Base-by-base conservation (phyloP, 768 basidiomycete genomes). In the Favolaschia claudopus region DNA sequence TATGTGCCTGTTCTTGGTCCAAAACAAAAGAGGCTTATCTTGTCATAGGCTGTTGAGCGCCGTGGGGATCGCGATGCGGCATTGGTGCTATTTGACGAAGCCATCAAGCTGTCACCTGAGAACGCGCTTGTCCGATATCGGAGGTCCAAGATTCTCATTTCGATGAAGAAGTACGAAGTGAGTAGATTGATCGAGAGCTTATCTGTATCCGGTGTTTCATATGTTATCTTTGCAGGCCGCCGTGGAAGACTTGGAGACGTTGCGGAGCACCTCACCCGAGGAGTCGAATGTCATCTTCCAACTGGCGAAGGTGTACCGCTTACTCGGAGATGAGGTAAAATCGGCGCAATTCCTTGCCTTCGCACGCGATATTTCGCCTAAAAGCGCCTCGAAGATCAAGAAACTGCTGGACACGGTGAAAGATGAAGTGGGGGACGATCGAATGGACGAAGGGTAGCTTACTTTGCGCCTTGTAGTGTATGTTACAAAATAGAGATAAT, bases 231-330 rank as follows among this genome's bases (percentile, higher is more conserved):
- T 53, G 63, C 77, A 97, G 95, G 79, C 80, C 38, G 96, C 96
- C 19, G 83, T 94, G 39, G 73, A 82, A 59, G 93, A 95, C 72
- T 82, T 99, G 70, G 88, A 94, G 75, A 78, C 81, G 59, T 84
- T 99, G 49, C 84, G 89, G 65, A 87, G 86, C 71, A 79, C 86
- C 62, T 92, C 95, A 32, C 96, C 96, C 7, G 93, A 95, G 70
- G 97, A 99, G 79, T 91, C 95, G 51, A 98, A 98, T 77, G 92
- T 99, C 55, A 87, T 96, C 58, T 97, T 97, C 85, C 89, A 98
- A 75, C 86, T 99, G 17, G 97, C 95, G 25, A 92, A 91, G 77
- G 89, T 91, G 58, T 98, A 97, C 70, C 87, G 93, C 43, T 80
- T 92, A 65, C 76, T 91, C 53, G 93, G 93, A 32, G 82, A 94